Conservation (phyloP, 768 basidiomycete species). For the Suillus hirtellus region DNA sequence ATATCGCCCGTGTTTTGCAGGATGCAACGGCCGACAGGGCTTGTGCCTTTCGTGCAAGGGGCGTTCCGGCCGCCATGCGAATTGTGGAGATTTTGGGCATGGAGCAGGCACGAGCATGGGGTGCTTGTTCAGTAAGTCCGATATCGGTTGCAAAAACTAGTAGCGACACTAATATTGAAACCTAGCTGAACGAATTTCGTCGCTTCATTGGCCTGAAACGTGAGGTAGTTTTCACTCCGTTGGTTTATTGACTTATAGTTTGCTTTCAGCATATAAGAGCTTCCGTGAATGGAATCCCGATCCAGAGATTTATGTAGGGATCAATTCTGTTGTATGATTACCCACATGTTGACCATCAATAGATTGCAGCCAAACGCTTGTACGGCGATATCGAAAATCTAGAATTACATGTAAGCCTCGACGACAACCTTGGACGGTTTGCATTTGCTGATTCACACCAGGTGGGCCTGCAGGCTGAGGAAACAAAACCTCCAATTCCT, state of each 20-base stretch:
- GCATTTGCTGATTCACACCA: slow-evolving; percentile 22
- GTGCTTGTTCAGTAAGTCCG: slow-evolving; percentile 62
- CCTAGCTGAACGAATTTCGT: slow-evolving; percentile 68
- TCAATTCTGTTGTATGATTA: background rate
- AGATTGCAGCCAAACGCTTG: slow-evolving; percentile 64
- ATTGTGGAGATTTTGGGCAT: slow-evolving; percentile 73
- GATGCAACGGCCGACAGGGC: slow-evolving; percentile 60
- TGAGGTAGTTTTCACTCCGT: slow-evolving; percentile 30
- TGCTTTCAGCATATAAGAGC: slow-evolving; percentile 50
- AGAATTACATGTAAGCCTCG: slow-evolving; percentile 64
- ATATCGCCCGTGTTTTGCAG: slow-evolving; percentile 63
- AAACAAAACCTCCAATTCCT: slow-evolving; percentile 59
- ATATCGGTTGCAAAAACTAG: background rate
- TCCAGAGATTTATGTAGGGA: slow-evolving; percentile 51
- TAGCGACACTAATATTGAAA: background rate
- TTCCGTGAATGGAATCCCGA: slow-evolving; percentile 79
- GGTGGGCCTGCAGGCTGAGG: slow-evolving; percentile 73
- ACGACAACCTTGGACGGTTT: background rate
- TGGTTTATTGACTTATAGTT: background rate
- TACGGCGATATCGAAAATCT: slow-evolving; percentile 77
- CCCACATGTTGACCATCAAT: slow-evolving; percentile 1
- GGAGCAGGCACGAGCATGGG: slow-evolving; percentile 65
- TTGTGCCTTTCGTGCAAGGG: slow-evolving; percentile 67
- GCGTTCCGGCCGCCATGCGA: slow-evolving; percentile 63
- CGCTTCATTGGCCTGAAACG: slow-evolving; percentile 71